These are phyloP conservation scores for Fusarium austroafricanum DNA, from an alignment of 2,329 filamentous ascomycete genomes.

Conservation along the genomic window DNA sequence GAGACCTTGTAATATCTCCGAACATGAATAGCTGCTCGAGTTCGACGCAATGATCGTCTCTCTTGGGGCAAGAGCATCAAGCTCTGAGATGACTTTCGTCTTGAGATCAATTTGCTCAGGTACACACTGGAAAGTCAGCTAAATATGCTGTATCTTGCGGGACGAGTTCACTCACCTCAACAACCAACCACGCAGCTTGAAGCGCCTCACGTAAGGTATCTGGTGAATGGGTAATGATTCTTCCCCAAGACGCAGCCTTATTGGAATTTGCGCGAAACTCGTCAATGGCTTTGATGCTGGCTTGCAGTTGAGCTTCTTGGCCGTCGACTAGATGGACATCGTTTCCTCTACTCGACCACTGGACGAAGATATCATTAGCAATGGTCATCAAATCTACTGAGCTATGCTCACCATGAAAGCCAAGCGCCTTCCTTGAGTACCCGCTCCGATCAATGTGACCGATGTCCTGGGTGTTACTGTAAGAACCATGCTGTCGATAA, in stretches of 20 bases:
- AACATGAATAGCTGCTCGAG: constrained; percentile 59
- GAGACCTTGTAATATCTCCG: constrained; percentile 55
- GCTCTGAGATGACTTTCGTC: constrained; percentile 51
- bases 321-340: constrained; percentile 48
- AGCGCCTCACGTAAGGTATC: constrained; percentile 36
- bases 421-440: constrained; percentile 48
- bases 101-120: constrained; percentile 58
- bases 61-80: constrained; percentile 52
- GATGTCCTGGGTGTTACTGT: constrained; percentile 18
- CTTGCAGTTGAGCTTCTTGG: constrained; percentile 43
- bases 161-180: constrained; percentile 38
- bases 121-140: constrained; percentile 52
- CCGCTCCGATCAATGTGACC: constrained; percentile 47
- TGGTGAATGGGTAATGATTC: constrained; percentile 38
- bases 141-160: rapidly evolving
- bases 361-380: background rate
- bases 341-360: constrained; percentile 49
- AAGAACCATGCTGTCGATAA: constrained; percentile 26
- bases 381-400: background rate
- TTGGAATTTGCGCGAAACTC: constrained; percentile 31
- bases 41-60: constrained; percentile 59
- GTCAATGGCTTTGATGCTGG: constrained; percentile 44
- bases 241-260: constrained; percentile 29
- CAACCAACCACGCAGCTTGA: constrained; percentile 43
- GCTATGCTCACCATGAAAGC: constrained; percentile 46